Evolutionary conservation across 2,329 filamentous ascomycete species (phyloP).

Genomic region (Myriosclerotinia duriaeana): DNA sequence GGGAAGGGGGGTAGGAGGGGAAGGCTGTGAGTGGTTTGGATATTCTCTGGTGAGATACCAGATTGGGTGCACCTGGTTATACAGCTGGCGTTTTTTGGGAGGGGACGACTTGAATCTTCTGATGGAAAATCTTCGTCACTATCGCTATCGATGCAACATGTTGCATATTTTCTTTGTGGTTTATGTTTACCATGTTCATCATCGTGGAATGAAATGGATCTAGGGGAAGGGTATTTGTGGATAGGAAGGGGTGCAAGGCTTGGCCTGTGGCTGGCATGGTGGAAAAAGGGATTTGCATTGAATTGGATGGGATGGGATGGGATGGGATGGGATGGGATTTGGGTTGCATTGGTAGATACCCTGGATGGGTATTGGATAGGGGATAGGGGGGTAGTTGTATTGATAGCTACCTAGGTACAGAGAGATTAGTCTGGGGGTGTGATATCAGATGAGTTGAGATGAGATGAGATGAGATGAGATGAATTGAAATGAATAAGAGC

Average conservation of each 20-base stretch:
- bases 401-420: no score
- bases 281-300: not conserved
- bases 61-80: no score
- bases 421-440: no score
- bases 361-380: constrained; percentile 1
- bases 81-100: constrained; percentile 21
- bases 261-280: not conserved
- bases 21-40: constrained; percentile 11
- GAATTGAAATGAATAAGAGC: no score
- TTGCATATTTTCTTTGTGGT: constrained; percentile 1
- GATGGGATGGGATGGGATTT: not conserved
- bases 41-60: not conserved
- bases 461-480: no score
- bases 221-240: not conserved
- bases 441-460: no score
- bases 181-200: not conserved
- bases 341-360: not conserved
- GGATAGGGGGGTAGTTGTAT: not conserved
- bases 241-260: not conserved
- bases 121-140: not conserved
- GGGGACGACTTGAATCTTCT: no score
- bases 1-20: not conserved
- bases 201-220: not conserved
- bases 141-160: not conserved
- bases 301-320: not conserved